Evolutionary conservation across 169 alveolate species (phyloP).

Genomic region (Plasmodium falciparum): DNA sequence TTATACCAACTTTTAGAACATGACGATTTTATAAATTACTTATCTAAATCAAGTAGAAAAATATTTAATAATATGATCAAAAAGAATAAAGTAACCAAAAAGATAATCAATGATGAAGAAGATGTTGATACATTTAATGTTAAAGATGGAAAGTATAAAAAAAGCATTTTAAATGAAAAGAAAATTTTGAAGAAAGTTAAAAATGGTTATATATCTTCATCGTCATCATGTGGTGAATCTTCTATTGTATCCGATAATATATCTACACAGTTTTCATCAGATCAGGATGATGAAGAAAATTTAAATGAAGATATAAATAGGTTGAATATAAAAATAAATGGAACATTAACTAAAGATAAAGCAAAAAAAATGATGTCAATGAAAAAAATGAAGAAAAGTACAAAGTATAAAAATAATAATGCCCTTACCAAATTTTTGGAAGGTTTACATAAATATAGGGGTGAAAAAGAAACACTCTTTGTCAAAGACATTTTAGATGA

Average conservation of each 20-base stretch:
- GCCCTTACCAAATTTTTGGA: conserved; percentile 22
- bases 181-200: conserved; percentile 13
- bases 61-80: background rate
- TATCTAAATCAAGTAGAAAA: background rate
- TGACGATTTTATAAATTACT: conserved; percentile 2
- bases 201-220: conserved; percentile 1
- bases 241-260: background rate
- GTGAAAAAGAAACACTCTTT: conserved; percentile 28
- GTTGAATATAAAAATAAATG: background rate
- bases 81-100: conserved; percentile 7
- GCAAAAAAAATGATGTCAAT: background rate
- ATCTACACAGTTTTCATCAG: conserved; percentile 1
- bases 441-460: conserved; percentile 14
- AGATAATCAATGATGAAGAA: background rate
- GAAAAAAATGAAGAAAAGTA: background rate
- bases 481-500: conserved; percentile 13
- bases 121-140: background rate
- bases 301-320: background rate
- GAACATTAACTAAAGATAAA: background rate
- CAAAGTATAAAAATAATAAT: conserved; percentile 17
- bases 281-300: background rate
- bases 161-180: background rate
- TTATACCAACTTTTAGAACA: conserved; percentile 8
- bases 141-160: background rate
- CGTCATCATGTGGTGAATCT: background rate